phyloP scores from a whole-genome alignment of 805 yeast species.

The Yamadazyma akitaensis region DNA sequence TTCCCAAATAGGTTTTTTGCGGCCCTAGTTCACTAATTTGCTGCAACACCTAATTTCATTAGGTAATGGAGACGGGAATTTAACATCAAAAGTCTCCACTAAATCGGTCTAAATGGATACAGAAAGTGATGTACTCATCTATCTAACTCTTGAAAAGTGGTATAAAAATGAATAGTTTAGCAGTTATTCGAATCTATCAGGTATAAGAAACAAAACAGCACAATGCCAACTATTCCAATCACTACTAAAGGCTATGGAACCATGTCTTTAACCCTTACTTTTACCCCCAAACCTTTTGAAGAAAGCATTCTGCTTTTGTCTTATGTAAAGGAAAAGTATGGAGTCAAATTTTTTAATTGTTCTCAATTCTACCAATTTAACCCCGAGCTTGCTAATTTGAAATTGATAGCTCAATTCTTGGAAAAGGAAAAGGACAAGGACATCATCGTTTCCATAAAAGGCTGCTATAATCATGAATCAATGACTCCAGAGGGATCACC shows the following conservation, averaged over 20 bases:
- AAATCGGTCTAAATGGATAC: too few relatives aligned
- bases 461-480: conserved; percentile 44
- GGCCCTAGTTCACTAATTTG: too few relatives aligned
- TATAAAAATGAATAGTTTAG: too few relatives aligned
- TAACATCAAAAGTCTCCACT: too few relatives aligned
- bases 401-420: conserved; percentile 56
- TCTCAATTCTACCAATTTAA: conserved; percentile 76
- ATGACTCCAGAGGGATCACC: conserved; percentile 48
- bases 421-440: conserved; percentile 41
- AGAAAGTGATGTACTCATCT: too few relatives aligned
- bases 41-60: too few relatives aligned
- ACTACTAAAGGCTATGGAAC: conserved; percentile 55
- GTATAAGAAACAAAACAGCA: neutral
- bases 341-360: conserved; percentile 58
- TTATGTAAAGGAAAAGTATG: conserved; percentile 41
- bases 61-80: too few relatives aligned
- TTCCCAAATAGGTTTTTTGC: too few relatives aligned
- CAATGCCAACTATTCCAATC: conserved; percentile 2
- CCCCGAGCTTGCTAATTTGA: conserved; percentile 43
- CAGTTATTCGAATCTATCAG: too few relatives aligned
- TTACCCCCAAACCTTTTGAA: conserved; percentile 51
- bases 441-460: conserved; percentile 65
- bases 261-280: conserved; percentile 77
- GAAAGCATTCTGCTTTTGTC: conserved; percentile 54
- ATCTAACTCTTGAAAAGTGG: too few relatives aligned